Evolutionary conservation across 2,329 filamentous ascomycete species (phyloP), one percentile per base, ranked within the genome.

Genomic region (Arthrobotrys sinensis): DNA sequence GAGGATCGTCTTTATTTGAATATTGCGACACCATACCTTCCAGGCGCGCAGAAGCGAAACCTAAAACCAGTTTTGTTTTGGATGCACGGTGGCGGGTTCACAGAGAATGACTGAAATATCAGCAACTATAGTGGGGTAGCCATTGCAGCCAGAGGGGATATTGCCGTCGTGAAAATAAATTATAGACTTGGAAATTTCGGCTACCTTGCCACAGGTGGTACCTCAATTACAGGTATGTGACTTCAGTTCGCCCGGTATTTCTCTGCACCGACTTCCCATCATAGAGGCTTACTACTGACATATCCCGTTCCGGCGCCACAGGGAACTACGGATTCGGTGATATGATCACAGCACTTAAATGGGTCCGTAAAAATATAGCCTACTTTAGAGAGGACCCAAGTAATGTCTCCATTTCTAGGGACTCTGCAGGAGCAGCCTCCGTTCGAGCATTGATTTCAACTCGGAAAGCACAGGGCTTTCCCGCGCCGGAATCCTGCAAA

Each of bases 321-420:
- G 87, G 87, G 1, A 84, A 84, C 40, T 83, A 91, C 16, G 91
- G 91, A 0, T 83, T 92, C 71, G 86, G 87, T 79, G 90, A 92
- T 81, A 90, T 91, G 83, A 86, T 87, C 75, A 81, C 87, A 10
- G 85, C 89, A 12, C 85, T 92, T 16, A 83, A 86, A 71, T 92
- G 90, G 90, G 87, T 91, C 28, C 85, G 85, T 77, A 84, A 86
- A 21, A 91, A 91, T 82, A 88, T 90, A 68, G 86, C 82, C 4
- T 84, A 83, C 2, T 90, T 92, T 83, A 90, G 90, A 48, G 90
- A 90, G 1, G 87, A 91, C 80, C 85, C 85, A 1, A 83, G 84
- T 14, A 87, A 88, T 76, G 86, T 91, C 28, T 91, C 89, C 0
- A 81, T 91, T 64, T 89, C 89, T 5, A 87, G 91, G 90, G 87